Conservation (phyloP, 768 basidiomycete species). For the Cystobasidium onofrii region DNA sequence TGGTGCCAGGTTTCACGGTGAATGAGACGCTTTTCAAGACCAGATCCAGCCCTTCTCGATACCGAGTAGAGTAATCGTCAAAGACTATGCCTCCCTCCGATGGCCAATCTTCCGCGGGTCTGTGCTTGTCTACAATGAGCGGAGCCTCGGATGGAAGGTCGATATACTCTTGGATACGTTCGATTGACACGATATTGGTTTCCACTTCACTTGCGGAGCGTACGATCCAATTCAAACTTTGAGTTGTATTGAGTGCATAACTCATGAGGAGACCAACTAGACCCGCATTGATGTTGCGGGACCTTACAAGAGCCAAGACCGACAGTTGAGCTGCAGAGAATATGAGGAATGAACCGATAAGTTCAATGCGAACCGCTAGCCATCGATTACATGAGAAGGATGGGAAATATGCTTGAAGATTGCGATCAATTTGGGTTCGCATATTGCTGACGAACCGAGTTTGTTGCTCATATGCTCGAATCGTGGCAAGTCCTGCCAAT, state of each 20-base stretch:
- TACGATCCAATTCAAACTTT: conserved; percentile 36
- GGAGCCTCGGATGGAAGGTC: conserved; percentile 67
- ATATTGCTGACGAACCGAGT: conserved; percentile 60
- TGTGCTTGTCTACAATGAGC: conserved; percentile 41
- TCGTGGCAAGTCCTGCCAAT: conserved; percentile 64
- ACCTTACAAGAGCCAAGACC: conserved; percentile 35
- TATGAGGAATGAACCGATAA: conserved; percentile 41
- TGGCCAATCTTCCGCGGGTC: conserved; percentile 63
- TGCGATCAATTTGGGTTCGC: conserved; percentile 53
- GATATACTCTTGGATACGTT: conserved; percentile 75
- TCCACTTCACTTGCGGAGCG: conserved; percentile 58
- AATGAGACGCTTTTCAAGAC: conserved; percentile 70
- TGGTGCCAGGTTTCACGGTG: conserved; percentile 64
- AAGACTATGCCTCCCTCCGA: conserved; percentile 65
- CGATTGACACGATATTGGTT: conserved; percentile 72
- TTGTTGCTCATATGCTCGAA: conserved; percentile 70
- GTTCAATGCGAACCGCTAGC: conserved; percentile 42
- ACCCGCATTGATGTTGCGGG: conserved; percentile 38
- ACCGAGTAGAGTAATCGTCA: conserved; percentile 61
- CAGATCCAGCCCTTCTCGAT: conserved; percentile 69
- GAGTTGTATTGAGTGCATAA: conserved; percentile 10
- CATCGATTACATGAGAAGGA: conserved; percentile 57
- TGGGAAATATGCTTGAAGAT: conserved; percentile 59
- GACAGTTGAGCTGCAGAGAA: conserved; percentile 39
- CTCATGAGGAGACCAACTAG: conserved; percentile 56